Evolutionary conservation across 306 rosid genomes (phyloP), one percentile per base, ranked within the genome.

Genomic region (Quercus alba): DNA sequence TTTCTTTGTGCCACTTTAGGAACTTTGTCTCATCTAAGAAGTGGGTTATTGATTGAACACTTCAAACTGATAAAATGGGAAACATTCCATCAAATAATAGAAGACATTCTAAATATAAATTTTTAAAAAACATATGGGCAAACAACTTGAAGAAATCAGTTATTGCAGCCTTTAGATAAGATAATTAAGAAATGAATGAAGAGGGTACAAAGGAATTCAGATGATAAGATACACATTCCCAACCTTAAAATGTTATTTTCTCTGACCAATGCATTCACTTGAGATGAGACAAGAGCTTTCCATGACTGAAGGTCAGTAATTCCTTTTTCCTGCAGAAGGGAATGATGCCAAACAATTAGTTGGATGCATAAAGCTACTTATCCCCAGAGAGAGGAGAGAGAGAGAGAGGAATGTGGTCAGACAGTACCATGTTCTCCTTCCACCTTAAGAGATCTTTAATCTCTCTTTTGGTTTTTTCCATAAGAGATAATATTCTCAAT

Each of bases 211-310:
- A 20, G 64, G 26, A 62, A 62, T 31, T 26, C 35, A n/a, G 66
- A 30, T 41, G 78, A 35, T 14, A 56, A 15, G 3, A 2, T 13
- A 75, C 21, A 18, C 21, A 4, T 58, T 71, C 51, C 86, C 66
- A 84, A 94, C 98, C 98, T 92, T 80, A 86, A 81, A 76, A 84
- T 38, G 75, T 76, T 85, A 51, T 92, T 94, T 84, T 89, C 94
- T 85, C 78, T 77, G 78, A 78, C 84, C 87, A 94, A 72, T 72
- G 82, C 85, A 46, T 90, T 80, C 79, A 94, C 71, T 54, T 89
- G 96, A 82, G 88, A 83, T 70, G 87, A 83, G 70, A 84, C 84
- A 73, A 59, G 84, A 33, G 86, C 82, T 85, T 92, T 94, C 97
- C 98, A 94, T 55, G 88, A 84, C 80, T 81, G 89, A 17, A 88